Evolutionary conservation across 805 yeast genomes (phyloP).

Genomic region (Lipomyces yamadae): DNA sequence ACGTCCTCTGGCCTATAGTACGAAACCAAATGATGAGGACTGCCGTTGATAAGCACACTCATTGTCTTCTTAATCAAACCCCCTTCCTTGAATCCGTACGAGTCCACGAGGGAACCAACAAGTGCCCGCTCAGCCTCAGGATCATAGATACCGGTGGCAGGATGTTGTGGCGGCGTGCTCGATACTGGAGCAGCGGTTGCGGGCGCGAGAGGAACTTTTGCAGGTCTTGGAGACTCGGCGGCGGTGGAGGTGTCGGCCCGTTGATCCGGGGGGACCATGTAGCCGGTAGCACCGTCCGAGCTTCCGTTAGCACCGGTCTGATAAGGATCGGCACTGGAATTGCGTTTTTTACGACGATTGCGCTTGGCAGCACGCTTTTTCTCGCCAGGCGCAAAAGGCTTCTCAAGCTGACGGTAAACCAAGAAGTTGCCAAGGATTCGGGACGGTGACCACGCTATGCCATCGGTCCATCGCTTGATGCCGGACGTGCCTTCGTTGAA

Average conservation of each 20-base stretch:
- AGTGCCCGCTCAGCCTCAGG: conserved; percentile 50
- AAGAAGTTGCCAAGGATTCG: conserved; percentile 84
- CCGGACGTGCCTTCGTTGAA: conserved; percentile 82
- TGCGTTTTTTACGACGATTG: conserved; percentile 38
- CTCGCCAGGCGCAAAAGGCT: conserved; percentile 53
- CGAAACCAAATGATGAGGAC: conserved; percentile 65
- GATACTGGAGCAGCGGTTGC: conserved; percentile 30
- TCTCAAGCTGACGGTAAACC: conserved; percentile 74
- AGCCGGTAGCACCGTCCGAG: conserved; percentile 11
- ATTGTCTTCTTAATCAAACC: conserved; percentile 86
- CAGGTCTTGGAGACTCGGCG: conserved; percentile 2
- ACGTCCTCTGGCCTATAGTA: conserved; percentile 83
- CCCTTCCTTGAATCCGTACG: conserved; percentile 66
- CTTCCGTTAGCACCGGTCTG: conserved; percentile 21
- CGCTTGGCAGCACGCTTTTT: conserved; percentile 50
- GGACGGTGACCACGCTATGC: conserved; percentile 92
- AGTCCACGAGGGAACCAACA: conserved; percentile 62
- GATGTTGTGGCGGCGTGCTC: conserved; percentile 4
- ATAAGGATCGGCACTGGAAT: conserved; percentile 32
- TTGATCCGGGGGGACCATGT: conserved; percentile 15
- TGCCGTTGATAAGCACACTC: conserved; percentile 58
- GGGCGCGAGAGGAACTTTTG: conserved; percentile 1
- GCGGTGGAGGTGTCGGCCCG: conserved; percentile 1
- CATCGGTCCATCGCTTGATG: conserved; percentile 95
- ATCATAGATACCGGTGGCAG: conserved; percentile 27